Conservation (phyloP, 1,284 basidiomycete species). For the Quambalaria eucalypti region DNA sequence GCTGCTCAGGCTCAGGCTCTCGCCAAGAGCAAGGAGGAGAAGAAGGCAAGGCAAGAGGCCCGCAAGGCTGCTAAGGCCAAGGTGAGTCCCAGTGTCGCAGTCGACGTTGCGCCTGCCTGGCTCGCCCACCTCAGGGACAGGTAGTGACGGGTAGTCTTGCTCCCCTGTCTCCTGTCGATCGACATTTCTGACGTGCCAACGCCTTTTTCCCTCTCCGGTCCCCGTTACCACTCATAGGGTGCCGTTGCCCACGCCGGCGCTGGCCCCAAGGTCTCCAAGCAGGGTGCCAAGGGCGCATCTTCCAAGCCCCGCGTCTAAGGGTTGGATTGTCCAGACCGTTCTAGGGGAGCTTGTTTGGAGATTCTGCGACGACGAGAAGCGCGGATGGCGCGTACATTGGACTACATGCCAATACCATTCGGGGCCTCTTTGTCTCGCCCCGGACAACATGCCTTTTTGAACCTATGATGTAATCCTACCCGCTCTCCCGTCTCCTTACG, state of each 20-base stretch:
- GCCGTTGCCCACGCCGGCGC: conserved; percentile 39
- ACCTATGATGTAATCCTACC: too few relatives aligned
- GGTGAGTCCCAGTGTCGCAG: too few relatives aligned
- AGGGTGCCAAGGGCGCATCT: conserved; percentile 70
- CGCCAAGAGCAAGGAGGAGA: conserved; percentile 83
- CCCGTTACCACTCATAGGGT: too few relatives aligned
- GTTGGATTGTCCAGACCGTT: too few relatives aligned
- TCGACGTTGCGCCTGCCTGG: conserved; percentile 9
- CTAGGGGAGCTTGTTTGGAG: too few relatives aligned
- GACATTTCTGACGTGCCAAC: not conserved
- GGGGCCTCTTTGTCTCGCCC: too few relatives aligned
- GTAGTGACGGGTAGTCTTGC: not conserved
- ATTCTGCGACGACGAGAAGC: too few relatives aligned
- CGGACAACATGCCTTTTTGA: too few relatives aligned
- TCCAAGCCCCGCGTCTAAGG: conserved; percentile 33
- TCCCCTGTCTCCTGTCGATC: too few relatives aligned
- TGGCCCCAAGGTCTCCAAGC: conserved; percentile 82
- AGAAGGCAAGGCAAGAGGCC: conserved; percentile 57
- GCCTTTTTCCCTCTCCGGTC: not conserved
- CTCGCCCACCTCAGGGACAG: not conserved
- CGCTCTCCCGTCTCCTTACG: too few relatives aligned
- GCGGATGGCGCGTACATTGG: too few relatives aligned
- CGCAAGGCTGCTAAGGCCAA: conserved; percentile 54
- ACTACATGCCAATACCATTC: too few relatives aligned
- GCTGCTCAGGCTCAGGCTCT: conserved; percentile 76